phyloP scores from a whole-genome alignment of 2,329 filamentous ascomycete genomes.

The Cladophialophora carrionii region DNA sequence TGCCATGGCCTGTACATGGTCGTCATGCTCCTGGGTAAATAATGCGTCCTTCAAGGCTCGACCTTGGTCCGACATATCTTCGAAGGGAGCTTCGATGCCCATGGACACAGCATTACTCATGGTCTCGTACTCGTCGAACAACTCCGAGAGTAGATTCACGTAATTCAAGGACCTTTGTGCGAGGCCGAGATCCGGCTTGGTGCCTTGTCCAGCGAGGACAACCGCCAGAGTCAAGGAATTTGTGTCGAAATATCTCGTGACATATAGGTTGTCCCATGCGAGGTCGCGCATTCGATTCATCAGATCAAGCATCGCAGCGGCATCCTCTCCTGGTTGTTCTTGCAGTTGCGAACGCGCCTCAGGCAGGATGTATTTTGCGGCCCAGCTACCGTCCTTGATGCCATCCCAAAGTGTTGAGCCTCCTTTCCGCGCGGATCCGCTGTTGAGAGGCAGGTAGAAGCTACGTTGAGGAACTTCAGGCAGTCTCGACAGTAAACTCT shows the following conservation, averaged over 20 bases:
- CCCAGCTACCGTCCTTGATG: slow-evolving; percentile 12
- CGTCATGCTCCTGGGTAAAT: slow-evolving; percentile 1
- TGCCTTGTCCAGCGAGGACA: slow-evolving; percentile 5
- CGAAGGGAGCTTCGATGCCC: slow-evolving; percentile 2
- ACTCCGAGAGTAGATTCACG: slow-evolving; percentile 8
- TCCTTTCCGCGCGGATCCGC: not conserved
- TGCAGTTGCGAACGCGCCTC: slow-evolving; percentile 6
- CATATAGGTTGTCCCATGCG: slow-evolving; percentile 13
- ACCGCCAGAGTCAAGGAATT: slow-evolving; percentile 7
- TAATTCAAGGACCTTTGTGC: slow-evolving; percentile 8
- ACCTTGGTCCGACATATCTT: slow-evolving; percentile 6
- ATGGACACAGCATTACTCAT: slow-evolving; percentile 12
- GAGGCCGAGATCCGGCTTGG: not conserved
- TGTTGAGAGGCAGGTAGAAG: slow-evolving; percentile 13
- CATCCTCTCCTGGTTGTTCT: slow-evolving; percentile 1
- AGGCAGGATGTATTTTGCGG: slow-evolving; percentile 10
- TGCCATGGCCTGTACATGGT: slow-evolving; percentile 8
- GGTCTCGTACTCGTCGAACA: slow-evolving; percentile 13
- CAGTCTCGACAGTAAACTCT: not conserved
- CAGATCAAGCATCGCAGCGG: not conserved
- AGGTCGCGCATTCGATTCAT: not conserved
- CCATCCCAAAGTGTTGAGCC: slow-evolving; percentile 11
- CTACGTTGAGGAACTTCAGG: slow-evolving; percentile 13
- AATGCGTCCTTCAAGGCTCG: slow-evolving; percentile 8
- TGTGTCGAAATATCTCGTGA: slow-evolving; percentile 7